Conservation (phyloP, 2,329 filamentous ascomycete genomes). For the Microascus cirrosus region DNA sequence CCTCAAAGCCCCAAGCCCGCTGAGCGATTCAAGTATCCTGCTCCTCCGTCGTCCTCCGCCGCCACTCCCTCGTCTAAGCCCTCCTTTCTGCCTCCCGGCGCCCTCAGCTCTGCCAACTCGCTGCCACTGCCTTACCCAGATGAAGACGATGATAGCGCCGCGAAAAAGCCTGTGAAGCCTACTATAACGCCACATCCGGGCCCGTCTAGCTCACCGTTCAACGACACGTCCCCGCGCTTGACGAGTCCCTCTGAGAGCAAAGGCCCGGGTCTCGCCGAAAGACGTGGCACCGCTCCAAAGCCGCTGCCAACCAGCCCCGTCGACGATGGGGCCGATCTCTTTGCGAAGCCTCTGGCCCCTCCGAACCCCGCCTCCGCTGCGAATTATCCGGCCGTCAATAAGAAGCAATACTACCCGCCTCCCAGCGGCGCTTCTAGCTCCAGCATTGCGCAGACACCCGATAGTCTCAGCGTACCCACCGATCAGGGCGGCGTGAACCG, state of each 20-base stretch:
- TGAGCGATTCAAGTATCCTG: constrained; percentile 40
- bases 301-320: constrained; percentile 70
- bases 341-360: constrained; percentile 48
- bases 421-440: constrained; percentile 27
- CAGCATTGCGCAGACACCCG: constrained; percentile 10
- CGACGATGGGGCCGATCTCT: constrained; percentile 59
- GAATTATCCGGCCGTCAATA: constrained; percentile 38
- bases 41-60: constrained; percentile 25
- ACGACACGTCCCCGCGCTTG: constrained; percentile 42
- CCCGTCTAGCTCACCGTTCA: constrained; percentile 31
- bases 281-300: constrained; percentile 71
- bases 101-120: constrained; percentile 56
- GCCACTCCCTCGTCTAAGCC: constrained; percentile 37
- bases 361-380: constrained; percentile 17
- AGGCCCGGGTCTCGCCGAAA: constrained; percentile 61
- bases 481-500: constrained; percentile 43
- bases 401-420: constrained; percentile 50
- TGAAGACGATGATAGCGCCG: constrained; percentile 37
- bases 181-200: constrained; percentile 26
- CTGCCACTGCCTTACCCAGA: constrained; percentile 57
- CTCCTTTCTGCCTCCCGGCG: constrained; percentile 54
- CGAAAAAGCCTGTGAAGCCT: constrained; percentile 26
- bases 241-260: constrained; percentile 44
- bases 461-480: constrained; percentile 24
- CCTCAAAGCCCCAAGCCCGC: constrained; percentile 53